Conservation (phyloP, 345 rosid species). For the Tarenaya hassleriana region DNA sequence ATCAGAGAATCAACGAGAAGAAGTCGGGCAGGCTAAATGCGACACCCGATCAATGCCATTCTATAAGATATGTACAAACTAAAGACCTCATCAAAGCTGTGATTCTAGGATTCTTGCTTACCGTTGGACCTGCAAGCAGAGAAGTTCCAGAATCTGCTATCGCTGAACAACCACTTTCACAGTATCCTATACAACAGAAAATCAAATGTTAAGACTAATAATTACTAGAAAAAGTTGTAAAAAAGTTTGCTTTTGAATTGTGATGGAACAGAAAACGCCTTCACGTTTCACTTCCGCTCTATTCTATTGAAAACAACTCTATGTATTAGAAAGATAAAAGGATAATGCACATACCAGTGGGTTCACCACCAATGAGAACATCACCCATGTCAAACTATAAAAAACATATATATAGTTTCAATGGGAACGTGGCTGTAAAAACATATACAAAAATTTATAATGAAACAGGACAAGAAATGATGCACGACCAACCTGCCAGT, state of each 20-base stretch:
- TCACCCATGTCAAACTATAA: conserved; percentile 95
- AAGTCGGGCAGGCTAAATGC: no score
- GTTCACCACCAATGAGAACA: conserved; percentile 62
- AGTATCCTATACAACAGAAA: conserved; percentile 48
- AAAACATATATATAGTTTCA: no score
- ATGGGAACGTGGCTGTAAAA: conserved; percentile 8
- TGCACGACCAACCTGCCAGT: conserved; percentile 78
- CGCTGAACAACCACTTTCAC: conserved; percentile 69
- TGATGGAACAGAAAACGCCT: not conserved
- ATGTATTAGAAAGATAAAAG: not conserved
- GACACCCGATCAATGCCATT: no score
- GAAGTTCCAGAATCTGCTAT: conserved; percentile 99
- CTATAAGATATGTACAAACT: not conserved
- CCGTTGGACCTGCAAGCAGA: conserved; percentile 86
- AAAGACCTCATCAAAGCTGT: not conserved
- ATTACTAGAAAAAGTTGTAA: conserved; percentile 5
- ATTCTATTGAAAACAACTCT: not conserved
- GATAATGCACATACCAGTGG: conserved; percentile 55
- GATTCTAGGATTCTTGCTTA: conserved; percentile 27
- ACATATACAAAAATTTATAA: not conserved
- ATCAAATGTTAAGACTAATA: conserved; percentile 18
- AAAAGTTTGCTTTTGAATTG: not conserved
- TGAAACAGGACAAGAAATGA: conserved; percentile 9
- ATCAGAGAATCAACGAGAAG: no score
- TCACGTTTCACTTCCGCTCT: no score